Evolutionary conservation across 352 stramenopile species (phyloP).

Genomic region (Pythium oligandrum): DNA sequence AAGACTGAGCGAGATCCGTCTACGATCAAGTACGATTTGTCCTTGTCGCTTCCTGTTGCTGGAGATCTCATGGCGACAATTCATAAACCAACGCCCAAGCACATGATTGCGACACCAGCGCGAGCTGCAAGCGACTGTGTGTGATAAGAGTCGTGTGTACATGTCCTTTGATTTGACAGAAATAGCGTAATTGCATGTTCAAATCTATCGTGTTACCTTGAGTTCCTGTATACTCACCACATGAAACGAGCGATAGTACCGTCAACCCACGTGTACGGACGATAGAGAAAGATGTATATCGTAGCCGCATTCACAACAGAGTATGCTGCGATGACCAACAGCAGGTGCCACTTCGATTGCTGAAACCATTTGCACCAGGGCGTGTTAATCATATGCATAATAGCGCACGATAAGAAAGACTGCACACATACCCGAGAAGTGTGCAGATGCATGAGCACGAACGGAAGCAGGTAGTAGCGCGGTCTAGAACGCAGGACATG

Average conservation of each 20-base stretch:
- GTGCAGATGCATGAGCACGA: constrained; percentile 75
- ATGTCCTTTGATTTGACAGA: too few species aligned
- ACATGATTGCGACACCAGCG: too few species aligned
- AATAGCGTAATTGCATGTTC: too few species aligned
- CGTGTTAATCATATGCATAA: too few species aligned
- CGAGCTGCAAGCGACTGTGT: constrained; percentile 9
- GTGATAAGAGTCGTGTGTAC: neutral
- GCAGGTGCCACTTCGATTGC: constrained; percentile 48
- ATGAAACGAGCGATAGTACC: constrained; percentile 80
- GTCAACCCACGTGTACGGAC: constrained; percentile 74
- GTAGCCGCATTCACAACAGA: constrained; percentile 58
- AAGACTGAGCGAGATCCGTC: constrained; percentile 34
- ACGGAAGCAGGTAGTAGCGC: constrained; percentile 80
- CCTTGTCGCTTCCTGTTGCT: constrained; percentile 43
- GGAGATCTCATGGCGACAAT: constrained; percentile 24
- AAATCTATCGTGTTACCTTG: too few species aligned
- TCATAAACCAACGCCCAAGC: too few species aligned
- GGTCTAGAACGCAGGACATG: constrained; percentile 26
- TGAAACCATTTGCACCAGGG: constrained; percentile 13
- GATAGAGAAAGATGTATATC: constrained; percentile 68
- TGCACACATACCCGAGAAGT: constrained; percentile 45
- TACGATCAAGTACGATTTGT: constrained; percentile 34
- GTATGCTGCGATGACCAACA: constrained; percentile 37
- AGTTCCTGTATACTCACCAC: constrained; percentile 44
- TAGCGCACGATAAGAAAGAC: too few species aligned